Evolutionary conservation across 108 stramenopile genomes (phyloP).

Genomic region (Cyclotella atomus): DNA sequence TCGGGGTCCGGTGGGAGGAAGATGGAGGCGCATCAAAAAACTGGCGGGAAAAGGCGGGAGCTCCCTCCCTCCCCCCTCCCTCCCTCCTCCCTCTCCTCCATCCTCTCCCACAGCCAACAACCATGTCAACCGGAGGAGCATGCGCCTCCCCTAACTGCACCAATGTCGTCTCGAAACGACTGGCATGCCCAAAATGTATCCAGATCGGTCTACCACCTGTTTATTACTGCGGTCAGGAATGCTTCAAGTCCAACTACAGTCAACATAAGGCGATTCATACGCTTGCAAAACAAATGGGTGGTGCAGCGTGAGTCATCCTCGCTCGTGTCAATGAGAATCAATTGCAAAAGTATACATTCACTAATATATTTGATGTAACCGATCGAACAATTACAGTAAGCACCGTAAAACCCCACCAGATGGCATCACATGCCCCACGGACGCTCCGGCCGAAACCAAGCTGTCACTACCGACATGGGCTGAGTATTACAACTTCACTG

Average conservation of each 20-base stretch:
- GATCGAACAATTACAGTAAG: slow-evolving; percentile 17
- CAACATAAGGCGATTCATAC: slow-evolving; percentile 84
- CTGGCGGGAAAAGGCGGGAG: not conserved
- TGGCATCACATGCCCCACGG: slow-evolving; percentile 64
- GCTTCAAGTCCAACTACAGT: slow-evolving; percentile 85
- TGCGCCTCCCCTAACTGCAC: slow-evolving; percentile 80
- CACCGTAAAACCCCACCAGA: slow-evolving; percentile 68
- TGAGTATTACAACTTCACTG: slow-evolving; percentile 64
- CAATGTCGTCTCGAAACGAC: slow-evolving; percentile 58
- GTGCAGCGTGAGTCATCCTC: slow-evolving; percentile 13
- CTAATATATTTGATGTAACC: no score
- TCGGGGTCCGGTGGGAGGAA: no score
- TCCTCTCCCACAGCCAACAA: not conserved
- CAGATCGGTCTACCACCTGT: slow-evolving; percentile 75
- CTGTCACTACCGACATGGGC: slow-evolving; percentile 75
- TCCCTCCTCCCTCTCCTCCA: not conserved
- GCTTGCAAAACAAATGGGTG: slow-evolving; percentile 73
- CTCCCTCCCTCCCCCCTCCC: no score
- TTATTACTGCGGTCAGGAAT: slow-evolving; percentile 87
- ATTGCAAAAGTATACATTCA: no score
- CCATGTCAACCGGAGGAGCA: not conserved
- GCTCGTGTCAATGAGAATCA: no score
- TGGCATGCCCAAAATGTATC: slow-evolving; percentile 92
- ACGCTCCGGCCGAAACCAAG: slow-evolving; percentile 59
- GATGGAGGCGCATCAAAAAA: no score